Evolutionary conservation across 257 asterid species (phyloP), one percentile per base, ranked within the genome.

Genomic region (Plantago ovata): DNA sequence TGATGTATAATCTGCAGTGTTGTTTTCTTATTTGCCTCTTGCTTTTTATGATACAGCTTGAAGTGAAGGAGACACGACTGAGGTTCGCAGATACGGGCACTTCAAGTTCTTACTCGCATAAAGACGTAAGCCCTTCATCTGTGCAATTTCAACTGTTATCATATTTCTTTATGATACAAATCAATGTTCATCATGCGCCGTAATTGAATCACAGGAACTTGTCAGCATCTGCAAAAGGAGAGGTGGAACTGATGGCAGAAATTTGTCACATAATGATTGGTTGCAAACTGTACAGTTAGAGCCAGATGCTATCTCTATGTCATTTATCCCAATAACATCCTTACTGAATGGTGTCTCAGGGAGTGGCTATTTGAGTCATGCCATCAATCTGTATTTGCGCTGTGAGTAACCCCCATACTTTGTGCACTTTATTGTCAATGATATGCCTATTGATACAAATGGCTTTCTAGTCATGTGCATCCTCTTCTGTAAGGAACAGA

Each of bases 351-450:
- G 98, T 63, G 87, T 93, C 61, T 38, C 89, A 7, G 98, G 98
- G 67, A 81, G 97, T 77, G 98, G 98, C 64, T 93, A 88, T 69
- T 72, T 93, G 77, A 89, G 94, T 80, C 98, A 93, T 67, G 98
- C 97, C 73, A 93, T 93, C 43, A 93, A 93, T 75, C 77, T 93
- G 21, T 93, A 93, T 77, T 67, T 93, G 65, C 97, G 98, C 36
- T 93, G 98, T 93, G 76, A 85, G 98, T 81, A 48, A 33, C 55
- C 19, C 54, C 44, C 64, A 46, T 41, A 53, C 68, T 53, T 49
- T 42, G 21, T 43, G 49, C 19, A 22, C 62, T 56, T 16, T 75
- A 51, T 62, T 10, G 19, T 55, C 63, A 47, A 40, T 18, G 1
- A 47, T 28, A 23, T 48, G 39, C 58, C 18, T 33, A 38, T 48